phyloP scores from a whole-genome alignment of 495 filamentous ascomycete genomes.

The Sporormia fimetaria region DNA sequence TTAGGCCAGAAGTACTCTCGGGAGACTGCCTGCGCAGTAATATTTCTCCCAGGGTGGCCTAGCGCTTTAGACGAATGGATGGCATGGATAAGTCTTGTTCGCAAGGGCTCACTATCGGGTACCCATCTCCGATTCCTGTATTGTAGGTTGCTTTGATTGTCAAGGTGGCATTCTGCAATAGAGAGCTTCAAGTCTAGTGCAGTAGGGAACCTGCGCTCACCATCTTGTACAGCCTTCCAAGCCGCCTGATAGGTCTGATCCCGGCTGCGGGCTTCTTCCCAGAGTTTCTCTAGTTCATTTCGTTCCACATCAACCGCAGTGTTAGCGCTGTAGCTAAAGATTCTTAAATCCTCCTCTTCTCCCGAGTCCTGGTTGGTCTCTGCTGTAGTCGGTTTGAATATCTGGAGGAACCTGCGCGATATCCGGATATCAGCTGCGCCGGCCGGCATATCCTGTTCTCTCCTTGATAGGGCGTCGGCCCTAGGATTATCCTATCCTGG shows the following conservation, averaged over 20 bases:
- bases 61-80: conserved; percentile 3
- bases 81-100: not conserved
- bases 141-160: not conserved
- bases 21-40: conserved; percentile 2
- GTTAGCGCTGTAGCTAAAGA: not conserved
- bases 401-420: not conserved
- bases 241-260: not conserved
- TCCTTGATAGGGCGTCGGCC: conserved; percentile 17
- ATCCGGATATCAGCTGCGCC: not conserved
- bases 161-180: not conserved
- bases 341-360: not conserved
- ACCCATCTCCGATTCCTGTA: not conserved
- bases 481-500: conserved; percentile 13
- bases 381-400: not conserved
- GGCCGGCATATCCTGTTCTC: conserved; percentile 9
- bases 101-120: not conserved
- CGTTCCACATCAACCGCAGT: not conserved
- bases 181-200: not conserved
- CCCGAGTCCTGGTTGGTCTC: not conserved
- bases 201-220: not conserved
- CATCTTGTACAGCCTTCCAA: not conserved
- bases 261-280: not conserved
- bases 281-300: not conserved
- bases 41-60: conserved; percentile 7
- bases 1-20: conserved; percentile 10